Evolutionary conservation across 768 basidiomycete species (phyloP), one percentile per base, ranked within the genome.

Genomic region (Lyophyllum atratum): DNA sequence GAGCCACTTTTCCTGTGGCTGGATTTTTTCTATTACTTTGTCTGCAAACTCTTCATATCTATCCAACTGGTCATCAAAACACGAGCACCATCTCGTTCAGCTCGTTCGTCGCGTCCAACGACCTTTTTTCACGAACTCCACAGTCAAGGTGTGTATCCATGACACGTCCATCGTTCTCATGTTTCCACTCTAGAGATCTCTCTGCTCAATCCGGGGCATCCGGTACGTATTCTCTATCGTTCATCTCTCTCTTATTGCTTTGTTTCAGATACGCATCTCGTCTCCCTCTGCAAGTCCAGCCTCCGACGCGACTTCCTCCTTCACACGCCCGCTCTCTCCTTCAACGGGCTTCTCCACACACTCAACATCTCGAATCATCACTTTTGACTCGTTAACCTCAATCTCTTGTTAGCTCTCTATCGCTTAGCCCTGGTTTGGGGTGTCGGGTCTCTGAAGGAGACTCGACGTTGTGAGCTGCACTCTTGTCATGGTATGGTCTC

Each of bases 1-100:
- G 19, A 14, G 14, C 37, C 51, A 52, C 51, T 43, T 52, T 43
- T 52, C 51, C 51, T 42, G 51, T 52, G 51, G 51, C 51, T 28
- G n/a, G 25, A 43, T 52, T 53, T 53, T 53, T 53, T 45, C 40
- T 53, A 29, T 21, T 24, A 26, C 31, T 53, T 40, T 26, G 8
- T 52, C 50, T 52, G 24, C 19, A 45, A 53, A 43, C 52, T 53
- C 43, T 5, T 45, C 25, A 10, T 4, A 29, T 33, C n/a, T 24
- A 14, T 40, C 37, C 21, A 26, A 15, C 21, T 42, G 25, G 37
- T 52, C 50, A 51, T 11, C 6, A 15, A 5, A 42, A 42, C 14
- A 42, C 40, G 40, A 42, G 40, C 17, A 4, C 14, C 19, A 15
- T 42, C 19, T 42, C 17, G 14, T n/a, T 15, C 40, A 42, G 14